Evolutionary conservation across 2,329 filamentous ascomycete species (phyloP), one percentile per base, ranked within the genome.

Genomic region (Talaromyces atroroseus): DNA sequence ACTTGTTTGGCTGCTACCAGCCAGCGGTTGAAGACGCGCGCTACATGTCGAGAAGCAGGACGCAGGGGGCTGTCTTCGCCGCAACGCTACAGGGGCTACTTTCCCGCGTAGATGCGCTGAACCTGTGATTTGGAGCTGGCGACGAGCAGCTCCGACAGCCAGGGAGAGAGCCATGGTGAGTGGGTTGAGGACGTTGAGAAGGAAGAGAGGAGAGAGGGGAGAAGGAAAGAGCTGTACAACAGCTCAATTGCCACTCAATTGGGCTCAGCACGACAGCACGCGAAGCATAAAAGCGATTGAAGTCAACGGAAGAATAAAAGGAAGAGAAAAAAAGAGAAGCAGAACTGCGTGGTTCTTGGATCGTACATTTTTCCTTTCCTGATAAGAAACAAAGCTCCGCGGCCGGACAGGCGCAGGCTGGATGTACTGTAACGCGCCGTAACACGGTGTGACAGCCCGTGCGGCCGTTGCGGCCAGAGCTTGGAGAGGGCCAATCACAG

Each of bases 11-110:
- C 12, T 10, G 12, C 7, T 8, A 32, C 68, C 61, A n/a, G 65
- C 53, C 14, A 64, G 52, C 18, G 55, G 36, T 11, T 70, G 63
- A 38, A 74, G 54, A 49, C 63, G 23, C 66, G 64, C 55, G 62
- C 59, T 26, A 12, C 32, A 36, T 36, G 65, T 61, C 20, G 66
- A 69, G 58, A 68, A 63, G 54, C 67, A 64, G 11, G 69, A 67
- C 5, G 49, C 46, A 45, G 16, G n/a, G 24, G 18, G 1, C 21
- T 52, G 52, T 18, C 40, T 18, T 42, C 46, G 44, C 42, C 54
- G 38, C 14, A 53, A 20, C 48, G 57, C 26, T 47, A 29, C 49
- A 40, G 45, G 44, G 12, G 48, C 53, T n/a, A 51, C 20, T 38
- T 45, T 42, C 36, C 29, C 45, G 18, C 57, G 52, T 18, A 54